Evolutionary conservation across 1,139 yeast species (phyloP).

Genomic region (Taphrina populina): DNA sequence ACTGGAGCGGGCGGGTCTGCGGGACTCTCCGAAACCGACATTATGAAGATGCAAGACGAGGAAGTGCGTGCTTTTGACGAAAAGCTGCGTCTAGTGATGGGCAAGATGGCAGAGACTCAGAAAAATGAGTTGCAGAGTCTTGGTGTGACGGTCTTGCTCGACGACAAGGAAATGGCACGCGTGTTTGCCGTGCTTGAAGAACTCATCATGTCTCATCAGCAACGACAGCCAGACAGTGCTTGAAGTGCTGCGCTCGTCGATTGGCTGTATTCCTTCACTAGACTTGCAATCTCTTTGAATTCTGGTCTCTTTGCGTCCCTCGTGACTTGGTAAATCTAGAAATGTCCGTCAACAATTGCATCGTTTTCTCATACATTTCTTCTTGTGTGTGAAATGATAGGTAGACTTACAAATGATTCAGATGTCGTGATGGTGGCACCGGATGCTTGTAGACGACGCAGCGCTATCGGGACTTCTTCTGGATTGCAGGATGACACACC

Average conservation of each 20-base stretch:
- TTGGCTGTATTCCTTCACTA: constrained; percentile 40
- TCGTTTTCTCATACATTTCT: not conserved
- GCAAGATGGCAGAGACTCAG: not conserved
- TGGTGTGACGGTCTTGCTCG: not conserved
- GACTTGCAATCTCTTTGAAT: constrained; percentile 39
- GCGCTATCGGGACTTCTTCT: constrained; percentile 42
- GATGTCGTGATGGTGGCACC: constrained; percentile 44
- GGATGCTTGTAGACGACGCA: constrained; percentile 39
- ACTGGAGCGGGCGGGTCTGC: not conserved
- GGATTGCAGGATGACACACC: constrained; percentile 41
- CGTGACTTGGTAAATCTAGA: constrained; percentile 45
- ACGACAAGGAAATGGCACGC: not conserved
- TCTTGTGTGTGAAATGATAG: not conserved
- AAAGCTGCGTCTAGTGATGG: constrained; percentile 6
- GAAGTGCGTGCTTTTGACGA: not conserved
- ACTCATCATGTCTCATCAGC: not conserved
- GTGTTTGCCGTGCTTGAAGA: constrained; percentile 9
- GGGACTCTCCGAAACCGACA: not conserved
- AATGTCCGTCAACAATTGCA: too few relatives aligned
- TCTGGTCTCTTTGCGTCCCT: constrained; percentile 44
- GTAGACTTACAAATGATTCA: constrained; percentile 38
- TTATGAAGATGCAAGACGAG: not conserved
- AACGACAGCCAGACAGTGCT: constrained; percentile 32
- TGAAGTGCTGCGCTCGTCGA: constrained; percentile 39
- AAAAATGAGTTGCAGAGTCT: not conserved